A percentile compares a stretch with the other conserved stretches of the same genome.
Evolutionary conservation across 345 rosid species (phyloP).

Genomic region (Hirschfeldia incana): DNA sequence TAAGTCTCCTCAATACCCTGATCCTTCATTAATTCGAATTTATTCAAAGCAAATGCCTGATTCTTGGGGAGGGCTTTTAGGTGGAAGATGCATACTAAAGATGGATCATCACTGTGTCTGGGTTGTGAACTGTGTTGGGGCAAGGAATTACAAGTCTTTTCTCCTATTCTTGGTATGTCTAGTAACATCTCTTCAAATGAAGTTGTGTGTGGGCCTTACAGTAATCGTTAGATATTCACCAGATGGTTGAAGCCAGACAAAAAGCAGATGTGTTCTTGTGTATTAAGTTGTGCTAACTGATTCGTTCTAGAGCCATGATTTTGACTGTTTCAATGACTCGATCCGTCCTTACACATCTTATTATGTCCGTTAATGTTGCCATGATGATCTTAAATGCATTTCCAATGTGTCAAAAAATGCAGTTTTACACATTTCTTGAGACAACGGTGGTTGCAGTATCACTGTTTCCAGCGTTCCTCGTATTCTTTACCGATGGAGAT

Average conservation of each 20-base stretch:
- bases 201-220: neutral
- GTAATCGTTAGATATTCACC: neutral
- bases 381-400: neutral
- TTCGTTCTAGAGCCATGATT: too few species aligned
- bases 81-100: conserved; percentile 48
- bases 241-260: too few species aligned
- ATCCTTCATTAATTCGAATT: neutral
- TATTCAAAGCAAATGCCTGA: neutral
- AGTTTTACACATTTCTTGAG: conserved; percentile 88
- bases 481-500: conserved; percentile 62
- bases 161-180: neutral
- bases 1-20: neutral
- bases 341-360: too few species aligned
- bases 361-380: neutral
- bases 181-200: neutral
- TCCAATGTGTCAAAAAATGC: conserved; percentile 31
- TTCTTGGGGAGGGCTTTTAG: neutral
- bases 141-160: neutral
- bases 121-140: neutral
- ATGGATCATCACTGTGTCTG: neutral
- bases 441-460: conserved; percentile 68
- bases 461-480: conserved; percentile 59
- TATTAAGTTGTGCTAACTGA: too few species aligned
- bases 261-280: too few species aligned
- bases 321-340: too few species aligned